Conservation (phyloP, 176 grass and related monocot genomes). For the Carex kokanica region DNA sequence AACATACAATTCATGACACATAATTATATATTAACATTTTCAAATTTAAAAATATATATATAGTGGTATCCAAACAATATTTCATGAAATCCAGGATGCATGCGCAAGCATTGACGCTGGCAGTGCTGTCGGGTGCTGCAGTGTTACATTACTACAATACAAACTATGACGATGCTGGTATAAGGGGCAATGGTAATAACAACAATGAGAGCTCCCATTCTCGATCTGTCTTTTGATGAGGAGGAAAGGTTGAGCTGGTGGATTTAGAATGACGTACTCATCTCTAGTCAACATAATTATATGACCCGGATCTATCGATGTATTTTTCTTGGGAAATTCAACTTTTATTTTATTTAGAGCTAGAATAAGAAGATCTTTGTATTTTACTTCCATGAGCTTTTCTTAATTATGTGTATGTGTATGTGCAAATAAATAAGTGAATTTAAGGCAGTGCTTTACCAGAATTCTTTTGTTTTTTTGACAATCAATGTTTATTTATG, state of each 20-base stretch:
- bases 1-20: no score
- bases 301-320: neutral
- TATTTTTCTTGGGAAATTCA: neutral
- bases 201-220: neutral
- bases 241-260: neutral
- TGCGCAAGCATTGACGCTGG: slow-evolving; percentile 63
- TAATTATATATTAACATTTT: no score
- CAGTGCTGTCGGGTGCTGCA: slow-evolving; percentile 56
- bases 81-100: slow-evolving; percentile 39
- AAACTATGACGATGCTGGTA: neutral
- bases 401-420: no score
- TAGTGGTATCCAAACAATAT: no score
- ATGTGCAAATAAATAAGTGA: no score
- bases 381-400: neutral
- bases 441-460: no score
- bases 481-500: no score
- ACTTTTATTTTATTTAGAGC: neutral
- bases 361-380: neutral
- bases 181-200: neutral
- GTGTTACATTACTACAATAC: slow-evolving; percentile 39
- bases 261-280: neutral
- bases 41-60: no score
- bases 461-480: no score
- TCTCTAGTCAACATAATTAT: neutral
- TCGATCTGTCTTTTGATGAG: neutral